Base-by-base conservation (phyloP, 1,284 basidiomycete species). In the Gomphus sp. region DNA sequence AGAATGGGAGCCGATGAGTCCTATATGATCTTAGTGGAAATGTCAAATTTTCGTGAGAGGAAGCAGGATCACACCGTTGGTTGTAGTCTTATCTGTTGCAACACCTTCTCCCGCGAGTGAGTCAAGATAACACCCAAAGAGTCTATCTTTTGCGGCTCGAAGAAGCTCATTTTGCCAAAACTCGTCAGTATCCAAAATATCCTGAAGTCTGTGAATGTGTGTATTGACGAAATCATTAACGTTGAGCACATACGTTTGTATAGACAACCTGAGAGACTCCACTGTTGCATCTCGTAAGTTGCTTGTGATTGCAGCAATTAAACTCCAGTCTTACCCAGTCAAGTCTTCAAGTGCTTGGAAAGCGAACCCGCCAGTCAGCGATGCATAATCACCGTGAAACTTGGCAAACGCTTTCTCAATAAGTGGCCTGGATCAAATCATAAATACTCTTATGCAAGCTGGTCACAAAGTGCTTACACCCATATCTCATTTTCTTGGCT, bases 341-440 rank as follows among this genome's bases (percentile, higher is more conserved):
- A 81, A 66, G 66, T 79, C 78, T 63, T 80, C 79, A 2, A 80
- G 70, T 0, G 73, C 78, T 60, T 80, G 76, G 28, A 69, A 68
- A 14, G 71, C 66, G 52, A 66, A 70, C 1, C 79, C 79, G 6
- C 74, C 74, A 10, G 63, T 60, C 18, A 80, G 61, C 1, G 75
- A 67, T 4, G 68, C 65, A 64, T 77, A 80, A 62, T 77, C 74
- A 1, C 79, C 79, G 63, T 80, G 76, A 3, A 80, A 63, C 63
- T 80, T 80, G 0, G 80, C 80, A 62, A 75, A 82, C 3, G 80
- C 80, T 65, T 82, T 81, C 64, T 81, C 80, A 18, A 80, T 72
- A 12, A 81, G 66, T 2, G 80, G 77, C 18, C 65, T 66, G 47
- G 18, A 43, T 45, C 16, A 16, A 48, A 36, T 25, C 4, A 18